These are phyloP conservation scores for Termitomyces sp. DNA, from an alignment of 768 basidiomycete genomes.

Conservation along the genomic window DNA sequence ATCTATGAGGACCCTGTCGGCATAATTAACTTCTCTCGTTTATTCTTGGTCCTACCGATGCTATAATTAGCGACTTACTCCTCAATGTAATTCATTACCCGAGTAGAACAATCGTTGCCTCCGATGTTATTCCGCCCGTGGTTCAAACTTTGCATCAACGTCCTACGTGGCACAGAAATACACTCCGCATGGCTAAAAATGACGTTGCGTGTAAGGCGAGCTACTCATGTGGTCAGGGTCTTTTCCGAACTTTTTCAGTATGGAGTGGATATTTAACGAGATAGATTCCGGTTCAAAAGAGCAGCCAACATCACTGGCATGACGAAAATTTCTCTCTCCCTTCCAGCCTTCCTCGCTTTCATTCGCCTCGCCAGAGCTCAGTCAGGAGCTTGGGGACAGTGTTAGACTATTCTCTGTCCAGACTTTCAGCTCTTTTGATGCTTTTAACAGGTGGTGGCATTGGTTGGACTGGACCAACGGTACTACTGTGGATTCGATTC, in stretches of 20 bases:
- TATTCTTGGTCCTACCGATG: neutral
- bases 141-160: too few relatives aligned
- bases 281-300: neutral
- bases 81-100: neutral
- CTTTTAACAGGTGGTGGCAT: constrained; percentile 19
- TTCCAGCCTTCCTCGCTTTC: constrained; percentile 21
- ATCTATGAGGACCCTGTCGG: neutral
- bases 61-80: neutral
- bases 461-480: constrained; percentile 26
- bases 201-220: neutral
- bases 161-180: neutral
- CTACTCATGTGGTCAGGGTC: constrained; percentile 7
- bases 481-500: constrained; percentile 3
- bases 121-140: constrained; percentile 1
- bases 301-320: neutral
- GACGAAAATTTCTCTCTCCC: constrained; percentile 19
- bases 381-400: constrained; percentile 28
- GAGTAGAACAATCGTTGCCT: neutral
- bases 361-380: constrained; percentile 22
- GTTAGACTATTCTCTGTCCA: constrained; percentile 15
- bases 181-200: neutral
- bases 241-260: constrained; percentile 12
- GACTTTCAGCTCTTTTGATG: neutral
- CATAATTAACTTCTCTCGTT: neutral
- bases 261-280: constrained; percentile 3